Conservation (phyloP, 768 basidiomycete species). For the Suillus sp. region DNA sequence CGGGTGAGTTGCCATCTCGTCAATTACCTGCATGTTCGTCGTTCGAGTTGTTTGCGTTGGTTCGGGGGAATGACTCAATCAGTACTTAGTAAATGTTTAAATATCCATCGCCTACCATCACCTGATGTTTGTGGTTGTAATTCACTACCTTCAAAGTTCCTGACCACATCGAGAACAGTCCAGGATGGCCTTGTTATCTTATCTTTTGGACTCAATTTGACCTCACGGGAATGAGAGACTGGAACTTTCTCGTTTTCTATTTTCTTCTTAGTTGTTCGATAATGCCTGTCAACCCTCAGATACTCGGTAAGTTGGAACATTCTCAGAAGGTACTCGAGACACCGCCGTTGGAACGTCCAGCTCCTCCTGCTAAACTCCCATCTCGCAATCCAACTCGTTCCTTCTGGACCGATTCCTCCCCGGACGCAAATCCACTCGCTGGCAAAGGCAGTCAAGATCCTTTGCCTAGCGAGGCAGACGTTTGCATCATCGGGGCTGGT, state of each 20-base stretch:
- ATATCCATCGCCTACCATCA: too few relatives aligned
- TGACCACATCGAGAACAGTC: neutral
- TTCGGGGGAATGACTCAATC: too few relatives aligned
- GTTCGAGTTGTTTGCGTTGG: too few relatives aligned
- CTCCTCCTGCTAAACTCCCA: conserved; percentile 43
- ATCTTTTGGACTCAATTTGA: neutral
- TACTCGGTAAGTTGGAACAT: conserved; percentile 5
- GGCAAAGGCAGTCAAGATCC: conserved; percentile 62
- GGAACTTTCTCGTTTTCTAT: neutral
- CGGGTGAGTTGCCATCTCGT: neutral
- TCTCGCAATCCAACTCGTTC: conserved; percentile 66
- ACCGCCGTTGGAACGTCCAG: conserved; percentile 8
- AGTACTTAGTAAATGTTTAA: too few relatives aligned
- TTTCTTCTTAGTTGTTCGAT: neutral
- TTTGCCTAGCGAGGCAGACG: conserved; percentile 62
- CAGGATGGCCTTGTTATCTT: neutral
- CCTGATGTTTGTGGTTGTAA: neutral
- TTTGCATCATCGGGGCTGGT: conserved; percentile 80
- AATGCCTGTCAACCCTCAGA: conserved; percentile 5
- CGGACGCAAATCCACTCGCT: conserved; percentile 67
- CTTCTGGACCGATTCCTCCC: conserved; percentile 65
- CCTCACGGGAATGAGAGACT: neutral
- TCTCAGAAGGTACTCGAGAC: conserved; percentile 5
- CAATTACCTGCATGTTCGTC: neutral
- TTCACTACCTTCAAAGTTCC: neutral